Evolutionary conservation across 768 basidiomycete genomes (phyloP).

Genomic region (Calocera viscosa): DNA sequence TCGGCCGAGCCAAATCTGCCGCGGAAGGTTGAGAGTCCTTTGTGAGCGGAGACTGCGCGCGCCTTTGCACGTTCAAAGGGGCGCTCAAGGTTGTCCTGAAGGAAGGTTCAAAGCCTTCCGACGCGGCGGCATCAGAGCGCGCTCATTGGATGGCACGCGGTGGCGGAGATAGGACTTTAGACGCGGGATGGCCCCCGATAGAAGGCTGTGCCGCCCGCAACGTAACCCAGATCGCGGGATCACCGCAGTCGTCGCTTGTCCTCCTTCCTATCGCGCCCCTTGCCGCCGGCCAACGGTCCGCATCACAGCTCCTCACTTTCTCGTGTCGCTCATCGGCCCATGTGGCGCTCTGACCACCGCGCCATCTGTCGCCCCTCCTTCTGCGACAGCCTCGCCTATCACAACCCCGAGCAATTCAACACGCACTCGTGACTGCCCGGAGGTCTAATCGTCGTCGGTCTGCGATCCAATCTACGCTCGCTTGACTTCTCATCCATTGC

Average conservation of each 20-base stretch:
- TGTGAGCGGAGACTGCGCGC: neutral
- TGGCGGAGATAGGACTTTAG: slow-evolving; percentile 8
- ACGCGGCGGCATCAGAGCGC: neutral
- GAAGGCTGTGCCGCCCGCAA: slow-evolving; percentile 5
- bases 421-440: neutral
- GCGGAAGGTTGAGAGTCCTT: neutral
- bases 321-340: neutral
- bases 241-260: neutral
- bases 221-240: slow-evolving; percentile 7
- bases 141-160: neutral
- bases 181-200: neutral
- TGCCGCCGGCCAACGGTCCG: slow-evolving; percentile 7
- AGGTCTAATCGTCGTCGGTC: neutral
- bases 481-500: slow-evolving; percentile 26
- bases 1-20: neutral
- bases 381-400: neutral
- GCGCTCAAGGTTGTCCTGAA: neutral
- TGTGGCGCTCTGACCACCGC: neutral
- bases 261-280: neutral
- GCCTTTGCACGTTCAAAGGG: neutral
- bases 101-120: neutral
- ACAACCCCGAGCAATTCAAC: neutral
- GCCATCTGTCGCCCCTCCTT: neutral
- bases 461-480: neutral
- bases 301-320: neutral